These are phyloP conservation scores for Pistacia atlantica DNA, from an alignment of 345 rosid species.

Conservation along the genomic window DNA sequence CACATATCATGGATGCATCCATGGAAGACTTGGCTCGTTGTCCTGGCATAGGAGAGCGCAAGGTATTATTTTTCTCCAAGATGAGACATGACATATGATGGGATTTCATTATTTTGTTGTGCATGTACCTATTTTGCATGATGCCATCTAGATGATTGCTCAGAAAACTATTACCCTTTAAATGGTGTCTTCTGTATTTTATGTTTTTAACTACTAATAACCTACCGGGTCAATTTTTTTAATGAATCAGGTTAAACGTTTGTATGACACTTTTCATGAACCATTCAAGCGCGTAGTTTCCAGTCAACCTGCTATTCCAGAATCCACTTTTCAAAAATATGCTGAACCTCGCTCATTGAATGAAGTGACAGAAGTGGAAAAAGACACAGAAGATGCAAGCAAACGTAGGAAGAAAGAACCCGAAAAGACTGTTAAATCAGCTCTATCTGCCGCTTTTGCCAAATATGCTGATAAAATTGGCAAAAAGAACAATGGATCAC, in stretches of 20 bases:
- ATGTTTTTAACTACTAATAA: neutral
- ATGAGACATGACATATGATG: neutral
- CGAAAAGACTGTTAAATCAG: slow-evolving; percentile 64
- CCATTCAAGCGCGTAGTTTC: slow-evolving; percentile 80
- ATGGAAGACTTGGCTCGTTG: slow-evolving; percentile 95
- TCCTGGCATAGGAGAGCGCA: slow-evolving; percentile 95
- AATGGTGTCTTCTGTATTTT: neutral
- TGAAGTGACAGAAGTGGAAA: slow-evolving; percentile 43
- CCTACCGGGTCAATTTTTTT: slow-evolving; percentile 15
- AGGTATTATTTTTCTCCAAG: slow-evolving; percentile 42
- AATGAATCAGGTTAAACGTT: slow-evolving; percentile 68
- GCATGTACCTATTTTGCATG: neutral
- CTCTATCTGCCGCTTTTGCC: slow-evolving; percentile 73
- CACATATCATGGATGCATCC: slow-evolving; percentile 87
- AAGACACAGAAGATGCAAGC: slow-evolving; percentile 39
- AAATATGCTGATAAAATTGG: slow-evolving; percentile 53
- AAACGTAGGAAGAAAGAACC: slow-evolving; percentile 66
- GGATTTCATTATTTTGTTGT: neutral
- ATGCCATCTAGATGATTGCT: neutral
- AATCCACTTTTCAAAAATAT: slow-evolving; percentile 39
- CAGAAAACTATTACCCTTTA: neutral
- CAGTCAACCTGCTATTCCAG: slow-evolving; percentile 46
- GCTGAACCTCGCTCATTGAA: slow-evolving; percentile 36
- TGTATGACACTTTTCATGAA: slow-evolving; percentile 90
- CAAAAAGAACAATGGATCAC: slow-evolving; percentile 30